These are phyloP conservation scores for Blastobotrys ciferrii DNA, from an alignment of 1,139 yeast genomes.

Conservation along the genomic window DNA sequence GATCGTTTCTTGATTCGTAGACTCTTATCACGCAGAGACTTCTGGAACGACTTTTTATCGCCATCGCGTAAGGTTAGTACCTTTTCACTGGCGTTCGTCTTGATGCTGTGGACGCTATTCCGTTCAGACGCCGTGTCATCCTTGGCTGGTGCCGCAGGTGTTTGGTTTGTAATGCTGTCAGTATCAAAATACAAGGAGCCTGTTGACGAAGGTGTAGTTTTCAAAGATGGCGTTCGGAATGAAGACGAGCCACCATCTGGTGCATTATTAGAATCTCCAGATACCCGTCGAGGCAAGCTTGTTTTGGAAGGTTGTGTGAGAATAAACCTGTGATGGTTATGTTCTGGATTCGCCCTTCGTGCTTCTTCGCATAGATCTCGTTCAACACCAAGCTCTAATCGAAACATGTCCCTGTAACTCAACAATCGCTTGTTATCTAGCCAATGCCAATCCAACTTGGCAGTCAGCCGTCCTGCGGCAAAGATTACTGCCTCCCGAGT, in stretches of 20 bases:
- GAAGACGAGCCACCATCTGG: not conserved
- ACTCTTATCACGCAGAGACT: slow-evolving; percentile 16
- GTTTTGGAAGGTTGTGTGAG: not conserved
- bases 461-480: slow-evolving; percentile 47
- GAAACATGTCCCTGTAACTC: slow-evolving; percentile 43
- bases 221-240: not conserved
- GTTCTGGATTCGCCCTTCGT: not conserved
- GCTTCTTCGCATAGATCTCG: slow-evolving; percentile 20
- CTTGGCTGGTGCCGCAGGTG: not conserved
- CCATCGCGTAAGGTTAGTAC: not conserved
- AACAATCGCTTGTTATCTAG: slow-evolving; percentile 48
- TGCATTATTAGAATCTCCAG: not conserved
- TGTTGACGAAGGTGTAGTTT: slow-evolving; percentile 4
- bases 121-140: not conserved
- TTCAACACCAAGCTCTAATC: slow-evolving; percentile 34
- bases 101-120: not conserved
- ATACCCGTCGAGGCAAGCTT: not conserved
- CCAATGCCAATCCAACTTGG: slow-evolving; percentile 54
- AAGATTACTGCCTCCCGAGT: slow-evolving; percentile 49
- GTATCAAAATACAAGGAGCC: slow-evolving; percentile 3
- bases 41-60: slow-evolving; percentile 17
- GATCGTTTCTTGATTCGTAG: slow-evolving; percentile 10
- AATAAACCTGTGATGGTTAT: not conserved
- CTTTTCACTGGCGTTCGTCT: not conserved
- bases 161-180: not conserved